These are phyloP conservation scores for Yamadazyma akitaensis DNA, from an alignment of 805 yeast species.

Conservation along the genomic window DNA sequence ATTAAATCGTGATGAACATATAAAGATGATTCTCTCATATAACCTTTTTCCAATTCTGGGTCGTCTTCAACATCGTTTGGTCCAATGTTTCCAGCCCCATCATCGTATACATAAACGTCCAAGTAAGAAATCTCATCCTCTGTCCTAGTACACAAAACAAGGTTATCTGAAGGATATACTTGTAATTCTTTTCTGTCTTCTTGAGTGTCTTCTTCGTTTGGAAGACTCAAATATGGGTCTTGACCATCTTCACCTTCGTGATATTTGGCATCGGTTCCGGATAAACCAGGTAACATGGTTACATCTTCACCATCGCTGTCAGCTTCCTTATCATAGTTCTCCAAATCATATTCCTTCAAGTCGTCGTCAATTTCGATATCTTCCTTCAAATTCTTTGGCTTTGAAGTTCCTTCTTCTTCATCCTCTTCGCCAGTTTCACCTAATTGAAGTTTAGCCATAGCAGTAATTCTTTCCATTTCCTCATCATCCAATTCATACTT, in stretches of 20 bases:
- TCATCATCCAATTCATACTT: constrained; percentile 85
- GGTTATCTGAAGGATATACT: constrained; percentile 84
- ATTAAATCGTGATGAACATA: constrained; percentile 95
- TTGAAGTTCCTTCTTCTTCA: constrained; percentile 16
- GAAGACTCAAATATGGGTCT: constrained; percentile 63
- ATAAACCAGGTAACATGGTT: constrained; percentile 69
- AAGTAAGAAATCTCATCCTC: constrained; percentile 92
- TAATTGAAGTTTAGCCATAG: constrained; percentile 79
- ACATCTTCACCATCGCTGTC: constrained; percentile 57
- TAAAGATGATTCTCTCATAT: constrained; percentile 67
- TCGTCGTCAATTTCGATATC: constrained; percentile 76
- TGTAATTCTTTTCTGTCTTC: constrained; percentile 85
- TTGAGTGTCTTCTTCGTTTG: constrained; percentile 56
- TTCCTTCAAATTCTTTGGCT: constrained; percentile 31
- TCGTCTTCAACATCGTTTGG: constrained; percentile 67
- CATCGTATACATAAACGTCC: constrained; percentile 93
- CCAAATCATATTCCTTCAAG: constrained; percentile 82
- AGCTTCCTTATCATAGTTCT: constrained; percentile 71
- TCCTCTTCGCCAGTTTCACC: constrained; percentile 69
- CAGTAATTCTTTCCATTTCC: constrained; percentile 86
- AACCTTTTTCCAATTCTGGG: constrained; percentile 71
- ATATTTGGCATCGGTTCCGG: constrained; percentile 55
- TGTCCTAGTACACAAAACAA: constrained; percentile 88
- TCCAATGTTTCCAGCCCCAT: constrained; percentile 83
- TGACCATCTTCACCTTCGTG: constrained; percentile 46